Base-by-base conservation (phyloP, 2,329 filamentous ascomycete species). In the Clarireedia hainanense region DNA sequence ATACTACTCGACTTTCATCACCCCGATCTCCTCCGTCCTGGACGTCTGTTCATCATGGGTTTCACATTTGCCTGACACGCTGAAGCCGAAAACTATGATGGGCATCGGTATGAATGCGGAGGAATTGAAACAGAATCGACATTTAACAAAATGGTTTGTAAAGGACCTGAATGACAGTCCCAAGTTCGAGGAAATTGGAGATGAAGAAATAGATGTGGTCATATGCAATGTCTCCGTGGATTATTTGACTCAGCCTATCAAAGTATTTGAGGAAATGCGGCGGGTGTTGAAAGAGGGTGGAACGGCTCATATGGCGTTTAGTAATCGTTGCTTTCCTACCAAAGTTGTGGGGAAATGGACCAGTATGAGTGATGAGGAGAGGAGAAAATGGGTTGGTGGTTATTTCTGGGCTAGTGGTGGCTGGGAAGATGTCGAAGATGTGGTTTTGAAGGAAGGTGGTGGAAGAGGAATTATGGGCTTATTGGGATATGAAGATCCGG, bases 21-120 rank as follows among this genome's bases (percentile, higher is more conserved):
- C 76, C 0, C 58, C 58, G 4, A 66, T 63, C 47, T 73, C 75
- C 1, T 65, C 63, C 1, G 71, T 80, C 0, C 59, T 80, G 10
- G 77, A 80, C 57, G 70, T 80, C 57, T 80, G 77, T 61, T 73
- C 70, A 0, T 75, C 72, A 26, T 80, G 78, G 77, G 69, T 76
- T 3, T 74, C 63, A 6, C 58, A 63, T 45, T 52, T 67, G 6
- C 60, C 64, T 3, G 36, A 2, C 63, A 71, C 0, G 47, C 76
- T 50, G 60, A 73, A 52, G 68, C 59, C 60, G 10, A 53, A 39
- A 6, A 50, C 23, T 0, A 64, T 80, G n/a, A 67, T 70, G 0
- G 77, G 76, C 0, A 68, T 75, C 47, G 77, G 77, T 0, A 72
- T 81, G 70, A 79, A 78, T 50, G 57, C 65, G 5, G 62, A 67